Evolutionary conservation across 2,329 filamentous ascomycete genomes (phyloP).

Genomic region (Hirsutella thompsonii): DNA sequence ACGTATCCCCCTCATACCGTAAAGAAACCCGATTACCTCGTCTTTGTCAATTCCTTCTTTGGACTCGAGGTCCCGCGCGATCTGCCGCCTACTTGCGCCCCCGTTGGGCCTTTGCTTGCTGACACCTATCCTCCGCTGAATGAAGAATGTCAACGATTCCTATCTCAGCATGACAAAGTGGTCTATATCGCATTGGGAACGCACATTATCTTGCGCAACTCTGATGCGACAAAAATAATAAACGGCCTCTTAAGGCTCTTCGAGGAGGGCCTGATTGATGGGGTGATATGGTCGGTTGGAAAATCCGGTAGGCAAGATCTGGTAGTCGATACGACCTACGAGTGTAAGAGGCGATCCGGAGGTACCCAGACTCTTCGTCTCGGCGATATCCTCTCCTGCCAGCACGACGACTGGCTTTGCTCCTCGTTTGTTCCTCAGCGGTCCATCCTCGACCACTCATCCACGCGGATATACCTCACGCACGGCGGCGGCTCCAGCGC

Average conservation of each 20-base stretch:
- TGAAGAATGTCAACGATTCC: constrained; percentile 13
- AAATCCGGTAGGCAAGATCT: no score
- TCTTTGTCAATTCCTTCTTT: constrained; percentile 30
- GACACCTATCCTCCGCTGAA: constrained; percentile 20
- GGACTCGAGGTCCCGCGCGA: constrained; percentile 28
- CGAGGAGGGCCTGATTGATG: no score
- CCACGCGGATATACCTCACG: constrained; percentile 23
- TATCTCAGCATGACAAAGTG: constrained; percentile 15
- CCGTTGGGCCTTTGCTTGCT: constrained; percentile 26
- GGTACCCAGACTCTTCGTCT: no score
- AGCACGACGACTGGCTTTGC: constrained; percentile 16
- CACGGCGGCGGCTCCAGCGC: constrained; percentile 27
- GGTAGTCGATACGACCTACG: no score
- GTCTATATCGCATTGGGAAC: constrained; percentile 29
- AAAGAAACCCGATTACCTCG: constrained; percentile 25
- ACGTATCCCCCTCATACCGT: constrained; percentile 13
- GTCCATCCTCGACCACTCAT: constrained; percentile 21
- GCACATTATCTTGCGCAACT: constrained; percentile 14
- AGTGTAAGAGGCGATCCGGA: no score
- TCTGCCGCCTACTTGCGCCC: constrained; percentile 22
- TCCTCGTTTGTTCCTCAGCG: constrained; percentile 25
- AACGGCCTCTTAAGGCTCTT: no score
- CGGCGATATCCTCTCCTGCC: not conserved
- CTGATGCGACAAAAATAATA: no score
- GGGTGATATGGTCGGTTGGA: no score